phyloP scores from a whole-genome alignment of 2,329 filamentous ascomycete genomes.

The Hirsutella thompsonii region DNA sequence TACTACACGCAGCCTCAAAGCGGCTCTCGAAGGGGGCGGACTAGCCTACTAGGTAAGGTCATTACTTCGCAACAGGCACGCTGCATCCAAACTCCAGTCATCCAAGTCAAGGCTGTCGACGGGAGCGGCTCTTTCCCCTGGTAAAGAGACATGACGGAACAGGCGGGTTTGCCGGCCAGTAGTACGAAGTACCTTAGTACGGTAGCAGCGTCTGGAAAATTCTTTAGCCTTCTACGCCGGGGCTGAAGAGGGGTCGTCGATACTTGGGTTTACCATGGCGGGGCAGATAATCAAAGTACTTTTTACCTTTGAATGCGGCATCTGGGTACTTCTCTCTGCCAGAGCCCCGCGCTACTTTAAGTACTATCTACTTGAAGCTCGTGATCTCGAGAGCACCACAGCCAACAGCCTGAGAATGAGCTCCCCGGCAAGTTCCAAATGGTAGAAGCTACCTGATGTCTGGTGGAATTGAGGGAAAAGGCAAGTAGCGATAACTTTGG shows the following conservation, averaged over 20 bases:
- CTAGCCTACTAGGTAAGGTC: no score
- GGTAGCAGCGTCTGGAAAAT: constrained; percentile 11
- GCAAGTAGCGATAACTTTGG: background rate
- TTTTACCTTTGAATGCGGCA: background rate
- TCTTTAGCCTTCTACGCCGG: constrained; percentile 11
- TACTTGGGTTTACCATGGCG: constrained; percentile 6
- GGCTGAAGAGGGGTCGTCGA: background rate
- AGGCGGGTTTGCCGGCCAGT: background rate
- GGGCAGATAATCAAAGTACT: constrained; percentile 6
- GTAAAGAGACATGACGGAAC: no score
- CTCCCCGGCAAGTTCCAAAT: background rate
- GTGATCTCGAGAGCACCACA: no score
- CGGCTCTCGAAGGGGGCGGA: no score
- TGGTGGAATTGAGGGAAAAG: background rate
- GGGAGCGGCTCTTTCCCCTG: no score
- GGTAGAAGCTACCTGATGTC: background rate
- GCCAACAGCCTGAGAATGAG: no score
- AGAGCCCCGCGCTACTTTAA: constrained; percentile 1
- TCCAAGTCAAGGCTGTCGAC: background rate
- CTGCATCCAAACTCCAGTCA: no score
- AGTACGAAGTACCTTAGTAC: background rate
- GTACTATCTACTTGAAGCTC: no score
- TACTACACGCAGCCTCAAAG: no score
- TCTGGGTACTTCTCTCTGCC: constrained; percentile 1
- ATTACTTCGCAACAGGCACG: no score